Percentiles rank a stretch among this genome's conserved stretches.
These are phyloP conservation scores for Dacryopinax spathularia DNA, from an alignment of 768 basidiomycete genomes.

Conservation along the genomic window DNA sequence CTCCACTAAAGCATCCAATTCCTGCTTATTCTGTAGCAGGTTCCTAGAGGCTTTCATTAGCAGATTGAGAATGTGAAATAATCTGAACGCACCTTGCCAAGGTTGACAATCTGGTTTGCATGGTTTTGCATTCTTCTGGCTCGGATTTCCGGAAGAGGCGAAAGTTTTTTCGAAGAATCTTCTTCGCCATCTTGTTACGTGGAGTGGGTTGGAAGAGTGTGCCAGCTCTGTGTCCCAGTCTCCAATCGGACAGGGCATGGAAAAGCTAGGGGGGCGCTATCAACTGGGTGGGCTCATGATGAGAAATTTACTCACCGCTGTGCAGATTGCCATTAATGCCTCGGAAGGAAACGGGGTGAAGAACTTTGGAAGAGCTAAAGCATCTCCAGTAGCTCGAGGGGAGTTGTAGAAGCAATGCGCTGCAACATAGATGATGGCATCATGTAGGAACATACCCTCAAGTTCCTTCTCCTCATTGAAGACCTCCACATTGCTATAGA, in stretches of 20 bases:
- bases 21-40: background rate
- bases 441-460: background rate
- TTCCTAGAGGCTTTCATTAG: background rate
- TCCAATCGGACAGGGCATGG: background rate
- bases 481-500: background rate
- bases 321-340: background rate
- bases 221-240: background rate
- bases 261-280: background rate
- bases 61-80: background rate
- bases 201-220: background rate
- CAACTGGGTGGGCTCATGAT: background rate
- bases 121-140: background rate
- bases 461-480: background rate
- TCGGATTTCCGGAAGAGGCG: background rate
- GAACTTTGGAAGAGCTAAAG: background rate
- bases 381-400: background rate
- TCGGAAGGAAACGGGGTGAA: background rate
- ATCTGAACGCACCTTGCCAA: background rate
- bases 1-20: background rate
- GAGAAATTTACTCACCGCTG: background rate
- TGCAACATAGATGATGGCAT: background rate
- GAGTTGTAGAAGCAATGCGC: background rate
- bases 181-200: background rate
- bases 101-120: background rate
- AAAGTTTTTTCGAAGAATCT: background rate